Conservation (phyloP, 371 early-diverging fungal species). For the Mycotypha africana region DNA sequence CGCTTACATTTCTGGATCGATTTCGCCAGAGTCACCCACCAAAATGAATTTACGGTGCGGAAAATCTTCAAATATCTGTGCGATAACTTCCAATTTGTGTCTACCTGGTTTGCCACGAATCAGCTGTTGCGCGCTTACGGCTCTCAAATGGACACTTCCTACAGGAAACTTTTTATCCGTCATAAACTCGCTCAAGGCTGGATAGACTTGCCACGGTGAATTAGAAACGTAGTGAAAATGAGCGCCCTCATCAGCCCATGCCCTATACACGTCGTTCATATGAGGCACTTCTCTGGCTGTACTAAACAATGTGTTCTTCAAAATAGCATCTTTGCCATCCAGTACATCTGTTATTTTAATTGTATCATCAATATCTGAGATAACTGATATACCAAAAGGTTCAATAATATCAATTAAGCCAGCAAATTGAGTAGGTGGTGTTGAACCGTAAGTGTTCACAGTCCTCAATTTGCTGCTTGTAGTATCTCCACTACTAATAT, state of each 20-base stretch:
- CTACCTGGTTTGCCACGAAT: constrained; percentile 27
- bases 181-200: constrained; percentile 34
- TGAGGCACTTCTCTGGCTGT: constrained; percentile 34
- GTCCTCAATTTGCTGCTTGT: neutral
- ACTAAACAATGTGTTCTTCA: constrained; percentile 41
- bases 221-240: constrained; percentile 47
- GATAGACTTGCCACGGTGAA: constrained; percentile 46
- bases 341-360: constrained; percentile 54
- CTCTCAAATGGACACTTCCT: constrained; percentile 40
- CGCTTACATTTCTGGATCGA: constrained; percentile 57
- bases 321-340: constrained; percentile 37
- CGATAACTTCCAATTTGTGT: constrained; percentile 34
- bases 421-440: constrained; percentile 16
- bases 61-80: constrained; percentile 34
- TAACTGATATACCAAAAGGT: constrained; percentile 47
- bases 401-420: constrained; percentile 49
- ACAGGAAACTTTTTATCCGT: constrained; percentile 27
- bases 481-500: no score
- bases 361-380: constrained; percentile 63
- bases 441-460: constrained; percentile 2
- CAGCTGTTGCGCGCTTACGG: constrained; percentile 26
- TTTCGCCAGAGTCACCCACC: constrained; percentile 68
- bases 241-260: constrained; percentile 29
- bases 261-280: constrained; percentile 32
- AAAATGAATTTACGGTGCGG: constrained; percentile 63